Conservation (phyloP, 2,329 filamentous ascomycete genomes). For the Cadophora sp. region DNA sequence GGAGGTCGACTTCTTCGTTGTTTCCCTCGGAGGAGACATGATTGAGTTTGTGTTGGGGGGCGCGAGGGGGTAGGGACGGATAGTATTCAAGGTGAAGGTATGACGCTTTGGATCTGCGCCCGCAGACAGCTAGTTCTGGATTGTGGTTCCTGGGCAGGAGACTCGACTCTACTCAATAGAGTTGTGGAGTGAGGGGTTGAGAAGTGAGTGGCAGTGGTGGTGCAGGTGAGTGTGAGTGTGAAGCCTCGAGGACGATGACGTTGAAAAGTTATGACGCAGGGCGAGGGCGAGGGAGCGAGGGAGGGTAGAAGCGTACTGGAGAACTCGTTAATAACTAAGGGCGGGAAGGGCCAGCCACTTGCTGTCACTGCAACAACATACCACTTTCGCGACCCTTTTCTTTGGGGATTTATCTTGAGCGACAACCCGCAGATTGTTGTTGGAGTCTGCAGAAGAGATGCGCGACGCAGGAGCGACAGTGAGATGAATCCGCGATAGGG, state of each 20-base stretch:
- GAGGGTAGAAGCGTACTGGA: background rate
- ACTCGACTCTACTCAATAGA: slow-evolving; percentile 3
- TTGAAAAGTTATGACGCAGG: slow-evolving; percentile 9
- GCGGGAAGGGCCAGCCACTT: slow-evolving; percentile 1
- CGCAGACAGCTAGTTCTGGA: slow-evolving; percentile 9
- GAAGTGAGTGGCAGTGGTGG: background rate
- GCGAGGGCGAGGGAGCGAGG: background rate
- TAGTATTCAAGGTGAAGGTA: slow-evolving; percentile 22
- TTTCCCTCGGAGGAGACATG: slow-evolving; percentile 39
- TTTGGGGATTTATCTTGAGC: background rate
- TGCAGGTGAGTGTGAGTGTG: background rate
- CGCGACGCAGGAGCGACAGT: slow-evolving; percentile 17
- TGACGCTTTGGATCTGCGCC: slow-evolving; percentile 30
- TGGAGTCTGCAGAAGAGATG: background rate
- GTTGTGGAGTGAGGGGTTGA: background rate
- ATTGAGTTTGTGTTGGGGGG: slow-evolving; percentile 30
- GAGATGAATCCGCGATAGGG: background rate
- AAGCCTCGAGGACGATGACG: slow-evolving; percentile 12
- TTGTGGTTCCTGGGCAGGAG: slow-evolving; percentile 18
- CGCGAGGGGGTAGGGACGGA: slow-evolving; percentile 21
- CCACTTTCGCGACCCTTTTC: background rate
- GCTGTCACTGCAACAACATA: background rate
- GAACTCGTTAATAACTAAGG: slow-evolving; percentile 11
- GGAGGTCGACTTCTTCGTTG: slow-evolving; percentile 36
- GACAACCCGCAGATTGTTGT: background rate